These are phyloP conservation scores for Graphilbum sp. DNA, from an alignment of 2,329 filamentous ascomycete species.

Conservation along the genomic window DNA sequence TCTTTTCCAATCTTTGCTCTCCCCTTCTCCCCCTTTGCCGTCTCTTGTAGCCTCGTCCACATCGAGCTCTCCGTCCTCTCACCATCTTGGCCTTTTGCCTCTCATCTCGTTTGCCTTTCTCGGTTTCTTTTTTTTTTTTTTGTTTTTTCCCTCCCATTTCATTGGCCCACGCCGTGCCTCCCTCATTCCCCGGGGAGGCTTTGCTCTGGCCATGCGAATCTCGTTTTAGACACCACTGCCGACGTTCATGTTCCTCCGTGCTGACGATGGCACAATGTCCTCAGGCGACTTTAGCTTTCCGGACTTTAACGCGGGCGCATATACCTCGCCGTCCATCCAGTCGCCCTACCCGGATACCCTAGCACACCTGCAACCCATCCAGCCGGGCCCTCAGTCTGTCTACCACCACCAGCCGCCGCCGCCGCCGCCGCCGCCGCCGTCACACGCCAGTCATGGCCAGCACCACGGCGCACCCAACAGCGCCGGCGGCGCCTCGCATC, in stretches of 20 bases:
- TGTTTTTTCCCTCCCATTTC: background rate
- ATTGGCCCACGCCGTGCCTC: background rate
- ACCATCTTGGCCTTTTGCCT: background rate
- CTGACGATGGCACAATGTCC: constrained; percentile 31
- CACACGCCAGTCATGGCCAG: constrained; percentile 16
- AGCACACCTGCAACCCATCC: constrained; percentile 30
- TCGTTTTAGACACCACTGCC: constrained; percentile 3
- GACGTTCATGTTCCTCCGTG: constrained; percentile 7
- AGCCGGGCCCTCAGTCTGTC: constrained; percentile 31
- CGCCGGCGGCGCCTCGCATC: constrained; percentile 11
- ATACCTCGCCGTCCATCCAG: constrained; percentile 32
- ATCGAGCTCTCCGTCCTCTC: background rate
- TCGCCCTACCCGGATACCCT: constrained; percentile 26
- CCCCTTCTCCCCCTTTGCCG: too few species aligned
- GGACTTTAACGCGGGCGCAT: constrained; percentile 32
- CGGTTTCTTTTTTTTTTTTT: background rate
- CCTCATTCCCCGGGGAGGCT: constrained; percentile 2
- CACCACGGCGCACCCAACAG: constrained; percentile 13
- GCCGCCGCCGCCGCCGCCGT: too few species aligned
- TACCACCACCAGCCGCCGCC: constrained; percentile 24
- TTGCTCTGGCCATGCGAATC: constrained; percentile 5
- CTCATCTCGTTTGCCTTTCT: constrained; percentile 2
- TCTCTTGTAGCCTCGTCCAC: too few species aligned
- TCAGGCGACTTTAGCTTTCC: constrained; percentile 41
- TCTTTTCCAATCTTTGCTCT: too few species aligned